Evolutionary conservation across 225 moss, liverwort and hornwort genomes (phyloP).

Genomic region (Marchantia paleacea): DNA sequence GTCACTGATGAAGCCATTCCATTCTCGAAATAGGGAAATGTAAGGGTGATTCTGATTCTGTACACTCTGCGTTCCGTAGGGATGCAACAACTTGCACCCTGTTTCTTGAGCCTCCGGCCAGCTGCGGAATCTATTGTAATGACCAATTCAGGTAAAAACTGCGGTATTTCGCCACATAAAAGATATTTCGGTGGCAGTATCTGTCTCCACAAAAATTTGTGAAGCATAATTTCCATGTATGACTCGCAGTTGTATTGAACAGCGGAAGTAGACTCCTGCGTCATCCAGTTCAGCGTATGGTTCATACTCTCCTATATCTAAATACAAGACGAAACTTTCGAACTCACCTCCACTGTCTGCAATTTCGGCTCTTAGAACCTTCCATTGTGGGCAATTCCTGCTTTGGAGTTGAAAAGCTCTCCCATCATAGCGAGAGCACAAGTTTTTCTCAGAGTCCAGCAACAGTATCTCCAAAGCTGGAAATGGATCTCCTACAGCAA

Average conservation of each 20-base stretch:
- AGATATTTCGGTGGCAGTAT: background rate
- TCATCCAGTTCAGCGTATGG: background rate
- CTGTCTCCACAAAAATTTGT: background rate
- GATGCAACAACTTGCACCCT: background rate
- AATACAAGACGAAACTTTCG: background rate
- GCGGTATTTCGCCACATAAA: background rate
- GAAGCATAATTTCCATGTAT: conserved; percentile 5
- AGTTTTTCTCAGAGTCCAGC: background rate
- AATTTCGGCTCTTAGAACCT: background rate
- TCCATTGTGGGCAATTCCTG: background rate
- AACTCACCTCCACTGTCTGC: background rate
- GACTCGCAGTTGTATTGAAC: background rate
- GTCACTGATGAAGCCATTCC: no score
- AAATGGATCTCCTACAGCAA: background rate
- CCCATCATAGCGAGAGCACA: background rate
- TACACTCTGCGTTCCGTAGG: background rate
- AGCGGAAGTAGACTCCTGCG: background rate
- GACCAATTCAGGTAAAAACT: background rate
- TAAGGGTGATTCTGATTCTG: background rate
- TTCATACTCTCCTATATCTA: background rate
- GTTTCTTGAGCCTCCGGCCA: background rate
- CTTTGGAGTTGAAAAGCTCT: background rate
- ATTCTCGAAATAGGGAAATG: no score
- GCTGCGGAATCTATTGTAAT: background rate
- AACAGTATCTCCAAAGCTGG: background rate